Evolutionary conservation across 164 flowering plant genomes (phyloP).

Genomic region (Vitis labrusca): DNA sequence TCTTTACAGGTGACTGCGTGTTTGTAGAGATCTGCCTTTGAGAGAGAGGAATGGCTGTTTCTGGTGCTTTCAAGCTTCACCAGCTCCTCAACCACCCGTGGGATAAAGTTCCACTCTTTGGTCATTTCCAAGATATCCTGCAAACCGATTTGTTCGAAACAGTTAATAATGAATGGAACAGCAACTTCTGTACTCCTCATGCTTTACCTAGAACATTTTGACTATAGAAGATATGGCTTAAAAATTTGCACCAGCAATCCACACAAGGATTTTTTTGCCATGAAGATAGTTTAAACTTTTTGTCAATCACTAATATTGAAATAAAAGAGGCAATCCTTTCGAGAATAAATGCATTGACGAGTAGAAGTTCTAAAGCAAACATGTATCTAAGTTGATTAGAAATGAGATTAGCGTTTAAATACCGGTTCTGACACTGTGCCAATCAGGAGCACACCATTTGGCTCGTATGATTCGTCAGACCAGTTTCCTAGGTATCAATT

Average conservation of each 20-base stretch:
- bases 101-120: conserved; percentile 78
- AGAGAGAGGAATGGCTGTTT: conserved; percentile 17
- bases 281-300: too few relatives aligned
- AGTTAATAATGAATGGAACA: not conserved
- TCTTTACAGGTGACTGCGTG: conserved; percentile 56
- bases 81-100: conserved; percentile 74
- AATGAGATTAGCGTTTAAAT: too few relatives aligned
- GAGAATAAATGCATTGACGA: too few relatives aligned
- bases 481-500: too few relatives aligned
- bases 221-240: too few relatives aligned
- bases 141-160: not conserved
- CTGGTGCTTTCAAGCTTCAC: conserved; percentile 32
- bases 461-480: too few relatives aligned
- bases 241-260: not conserved
- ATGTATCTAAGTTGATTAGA: too few relatives aligned
- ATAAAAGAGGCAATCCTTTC: not conserved
- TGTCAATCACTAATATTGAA: too few relatives aligned
- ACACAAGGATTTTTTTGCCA: not conserved
- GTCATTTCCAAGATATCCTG: conserved; percentile 59
- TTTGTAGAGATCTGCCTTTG: conserved; percentile 56
- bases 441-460: too few relatives aligned
- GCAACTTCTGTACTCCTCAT: not conserved
- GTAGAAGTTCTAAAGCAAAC: too few relatives aligned
- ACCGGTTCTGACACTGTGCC: too few relatives aligned
- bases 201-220: too few relatives aligned